These are phyloP conservation scores for Achaetomiella virescens DNA, from an alignment of 495 filamentous ascomycete genomes.

Conservation along the genomic window DNA sequence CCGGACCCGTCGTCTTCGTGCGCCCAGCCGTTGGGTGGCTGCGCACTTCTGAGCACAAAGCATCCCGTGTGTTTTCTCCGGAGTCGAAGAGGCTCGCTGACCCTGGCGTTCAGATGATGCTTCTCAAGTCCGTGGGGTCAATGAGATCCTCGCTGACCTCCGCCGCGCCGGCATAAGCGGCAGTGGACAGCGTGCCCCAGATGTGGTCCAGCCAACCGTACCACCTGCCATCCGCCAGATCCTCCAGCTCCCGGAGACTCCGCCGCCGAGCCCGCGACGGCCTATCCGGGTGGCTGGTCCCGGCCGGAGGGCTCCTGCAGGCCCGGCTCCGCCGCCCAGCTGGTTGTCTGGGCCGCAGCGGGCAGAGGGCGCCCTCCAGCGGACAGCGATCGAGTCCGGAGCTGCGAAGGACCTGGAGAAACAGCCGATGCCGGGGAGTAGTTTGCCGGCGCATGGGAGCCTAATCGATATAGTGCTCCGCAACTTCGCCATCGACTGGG, in stretches of 20 bases:
- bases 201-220: conserved; percentile 33
- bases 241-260: conserved; percentile 64
- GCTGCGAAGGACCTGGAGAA: conserved; percentile 1
- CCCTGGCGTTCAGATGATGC: conserved; percentile 14
- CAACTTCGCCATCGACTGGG: conserved; percentile 62
- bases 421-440: conserved; percentile 32
- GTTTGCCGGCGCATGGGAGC: conserved; percentile 39
- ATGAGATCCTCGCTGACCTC: conserved; percentile 44
- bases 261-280: conserved; percentile 57
- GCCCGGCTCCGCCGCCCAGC: conserved; percentile 65
- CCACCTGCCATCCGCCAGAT: conserved; percentile 50
- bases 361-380: neutral
- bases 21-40: neutral
- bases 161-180: conserved; percentile 34
- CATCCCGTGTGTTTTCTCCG: neutral
- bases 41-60: neutral
- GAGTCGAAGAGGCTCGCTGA: neutral
- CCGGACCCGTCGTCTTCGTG: neutral
- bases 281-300: conserved; percentile 37
- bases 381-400: neutral
- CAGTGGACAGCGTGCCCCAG: conserved; percentile 5
- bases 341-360: conserved; percentile 45
- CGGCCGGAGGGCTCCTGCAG: conserved; percentile 50
- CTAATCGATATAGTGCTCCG: conserved; percentile 55
- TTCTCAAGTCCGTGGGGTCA: conserved; percentile 35